Evolutionary conservation across 2,329 filamentous ascomycete species (phyloP).

Genomic region (Lachnellula arida): DNA sequence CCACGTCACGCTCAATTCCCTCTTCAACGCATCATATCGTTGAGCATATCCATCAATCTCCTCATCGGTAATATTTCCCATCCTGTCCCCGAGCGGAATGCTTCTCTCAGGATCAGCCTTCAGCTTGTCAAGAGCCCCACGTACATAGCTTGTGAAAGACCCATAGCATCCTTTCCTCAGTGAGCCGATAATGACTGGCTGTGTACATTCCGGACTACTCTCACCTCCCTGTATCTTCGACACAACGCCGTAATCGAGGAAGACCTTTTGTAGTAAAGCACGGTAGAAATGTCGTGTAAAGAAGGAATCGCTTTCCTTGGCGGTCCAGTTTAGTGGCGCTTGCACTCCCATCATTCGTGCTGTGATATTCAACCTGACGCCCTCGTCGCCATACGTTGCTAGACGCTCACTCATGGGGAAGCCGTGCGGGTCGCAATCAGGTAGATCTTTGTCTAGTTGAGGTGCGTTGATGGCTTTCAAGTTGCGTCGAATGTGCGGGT

Average conservation of each 20-base stretch:
- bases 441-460: slow-evolving; percentile 62
- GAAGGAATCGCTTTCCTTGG: slow-evolving; percentile 74
- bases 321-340: slow-evolving; percentile 88
- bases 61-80: slow-evolving; percentile 66
- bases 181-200: slow-evolving; percentile 81
- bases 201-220: slow-evolving; percentile 48
- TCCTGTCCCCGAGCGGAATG: slow-evolving; percentile 57
- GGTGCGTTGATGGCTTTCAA: slow-evolving; percentile 61
- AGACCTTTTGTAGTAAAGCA: slow-evolving; percentile 84
- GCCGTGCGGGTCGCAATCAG: slow-evolving; percentile 77
- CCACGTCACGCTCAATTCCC: slow-evolving; percentile 85
- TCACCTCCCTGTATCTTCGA: slow-evolving; percentile 39
- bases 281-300: slow-evolving; percentile 93
- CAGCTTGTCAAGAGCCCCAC: slow-evolving; percentile 75
- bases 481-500: slow-evolving; percentile 68
- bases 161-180: slow-evolving; percentile 75
- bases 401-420: slow-evolving; percentile 86
- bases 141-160: slow-evolving; percentile 71
- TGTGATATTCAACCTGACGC: slow-evolving; percentile 87
- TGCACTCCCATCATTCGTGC: slow-evolving; percentile 98
- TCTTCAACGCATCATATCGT: slow-evolving; percentile 60
- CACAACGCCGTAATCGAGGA: slow-evolving; percentile 78
- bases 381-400: slow-evolving; percentile 49
- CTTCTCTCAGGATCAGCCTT: slow-evolving; percentile 54
- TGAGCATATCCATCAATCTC: slow-evolving; percentile 69